phyloP scores from a whole-genome alignment of 78 protist species.

The Emiliania huxleyi region DNA sequence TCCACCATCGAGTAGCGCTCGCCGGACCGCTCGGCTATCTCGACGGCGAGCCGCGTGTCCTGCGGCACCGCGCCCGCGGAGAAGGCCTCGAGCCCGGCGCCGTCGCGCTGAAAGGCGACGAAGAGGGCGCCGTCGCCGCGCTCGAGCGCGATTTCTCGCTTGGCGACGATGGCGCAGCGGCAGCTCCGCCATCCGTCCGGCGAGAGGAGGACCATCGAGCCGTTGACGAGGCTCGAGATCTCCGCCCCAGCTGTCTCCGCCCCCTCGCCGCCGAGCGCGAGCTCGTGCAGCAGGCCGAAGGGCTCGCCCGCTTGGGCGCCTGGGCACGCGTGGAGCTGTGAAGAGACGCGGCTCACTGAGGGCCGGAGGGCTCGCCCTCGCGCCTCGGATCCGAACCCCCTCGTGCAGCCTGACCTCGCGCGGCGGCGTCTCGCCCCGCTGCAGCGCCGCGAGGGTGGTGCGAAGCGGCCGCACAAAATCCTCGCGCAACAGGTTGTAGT shows the following conservation, averaged over 20 bases:
- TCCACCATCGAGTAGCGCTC: not conserved
- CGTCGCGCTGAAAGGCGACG: not conserved
- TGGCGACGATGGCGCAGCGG: not conserved
- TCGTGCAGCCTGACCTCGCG: not conserved
- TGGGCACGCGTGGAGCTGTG: no score
- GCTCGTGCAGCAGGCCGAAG: not conserved
- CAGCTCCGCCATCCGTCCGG: no score
- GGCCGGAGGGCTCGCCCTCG: no score
- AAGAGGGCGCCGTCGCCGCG: not conserved
- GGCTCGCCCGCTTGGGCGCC: not conserved
- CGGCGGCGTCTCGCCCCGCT: not conserved
- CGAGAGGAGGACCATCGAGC: not conserved
- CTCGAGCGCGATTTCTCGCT: not conserved
- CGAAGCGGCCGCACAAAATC: constrained; percentile 9
- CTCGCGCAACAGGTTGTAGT: not conserved
- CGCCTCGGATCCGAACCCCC: not conserved
- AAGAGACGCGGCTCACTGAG: no score
- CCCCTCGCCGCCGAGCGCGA: no score
- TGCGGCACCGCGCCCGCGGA: not conserved
- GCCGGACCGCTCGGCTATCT: not conserved
- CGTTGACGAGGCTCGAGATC: not conserved
- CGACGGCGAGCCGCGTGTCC: not conserved
- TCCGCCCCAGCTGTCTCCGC: not conserved
- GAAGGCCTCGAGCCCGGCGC: not conserved
- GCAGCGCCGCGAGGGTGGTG: not conserved